Conservation (phyloP, 805 yeast species). For the Hanseniaspora pseudoguilliermondii region DNA sequence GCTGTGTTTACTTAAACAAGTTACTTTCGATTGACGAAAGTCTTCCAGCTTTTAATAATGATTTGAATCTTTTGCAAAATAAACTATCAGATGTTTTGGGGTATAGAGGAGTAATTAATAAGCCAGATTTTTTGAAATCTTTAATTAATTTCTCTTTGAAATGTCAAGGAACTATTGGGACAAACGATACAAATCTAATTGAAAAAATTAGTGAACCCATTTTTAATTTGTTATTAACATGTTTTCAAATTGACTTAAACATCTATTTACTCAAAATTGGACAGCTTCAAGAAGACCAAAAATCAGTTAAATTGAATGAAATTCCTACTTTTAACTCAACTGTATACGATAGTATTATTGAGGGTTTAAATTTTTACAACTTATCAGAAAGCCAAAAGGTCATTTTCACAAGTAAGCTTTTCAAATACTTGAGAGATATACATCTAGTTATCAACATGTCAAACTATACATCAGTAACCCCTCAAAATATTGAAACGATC, state of each 20-base stretch:
- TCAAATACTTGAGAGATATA: constrained; percentile 24
- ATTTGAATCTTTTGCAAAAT: constrained; percentile 17
- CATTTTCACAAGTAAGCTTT: constrained; percentile 17
- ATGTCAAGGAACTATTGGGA: neutral
- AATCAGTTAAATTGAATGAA: constrained; percentile 21
- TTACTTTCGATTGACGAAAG: constrained; percentile 12
- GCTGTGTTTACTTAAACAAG: constrained; percentile 26
- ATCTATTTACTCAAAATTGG: constrained; percentile 32
- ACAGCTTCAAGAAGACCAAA: constrained; percentile 24
- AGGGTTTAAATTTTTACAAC: neutral
- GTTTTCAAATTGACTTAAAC: constrained; percentile 37
- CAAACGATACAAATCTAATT: neutral
- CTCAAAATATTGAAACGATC: constrained; percentile 21
- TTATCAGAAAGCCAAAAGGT: constrained; percentile 3
- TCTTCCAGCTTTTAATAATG: constrained; percentile 14
- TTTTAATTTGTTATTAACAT: constrained; percentile 30
- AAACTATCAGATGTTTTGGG: constrained; percentile 4
- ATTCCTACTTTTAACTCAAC: constrained; percentile 24
- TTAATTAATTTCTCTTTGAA: constrained; percentile 6
- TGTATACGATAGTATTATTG: constrained; percentile 9
- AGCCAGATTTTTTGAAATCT: constrained; percentile 3
- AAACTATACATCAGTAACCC: constrained; percentile 18
- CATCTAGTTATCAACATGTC: constrained; percentile 22
- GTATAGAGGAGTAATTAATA: constrained; percentile 10
- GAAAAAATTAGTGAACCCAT: constrained; percentile 20